These are phyloP conservation scores for Camellia japonica DNA, from an alignment of 148 eudicot genomes.

Conservation along the genomic window DNA sequence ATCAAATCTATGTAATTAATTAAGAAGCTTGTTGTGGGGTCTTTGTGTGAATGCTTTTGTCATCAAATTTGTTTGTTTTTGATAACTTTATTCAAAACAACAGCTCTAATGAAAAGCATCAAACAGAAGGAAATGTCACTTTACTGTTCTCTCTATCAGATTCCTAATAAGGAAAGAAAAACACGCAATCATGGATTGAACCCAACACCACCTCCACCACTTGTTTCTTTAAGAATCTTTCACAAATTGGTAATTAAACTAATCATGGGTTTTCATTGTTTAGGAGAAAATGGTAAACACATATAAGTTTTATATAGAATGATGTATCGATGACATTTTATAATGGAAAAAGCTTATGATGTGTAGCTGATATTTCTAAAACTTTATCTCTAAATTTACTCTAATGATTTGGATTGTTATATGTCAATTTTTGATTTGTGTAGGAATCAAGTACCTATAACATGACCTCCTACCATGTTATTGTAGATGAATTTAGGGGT, in stretches of 20 bases:
- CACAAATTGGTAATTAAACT: background rate
- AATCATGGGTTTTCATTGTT: background rate
- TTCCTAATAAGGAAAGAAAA: conserved; percentile 21
- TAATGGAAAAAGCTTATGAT: no score
- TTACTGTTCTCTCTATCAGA: conserved; percentile 6
- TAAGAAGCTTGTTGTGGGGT: conserved; percentile 1
- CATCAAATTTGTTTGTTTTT: background rate
- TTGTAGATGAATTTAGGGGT: no score
- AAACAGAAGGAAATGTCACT: conserved; percentile 7
- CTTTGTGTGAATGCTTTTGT: conserved; percentile 6
- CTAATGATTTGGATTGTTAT: no score
- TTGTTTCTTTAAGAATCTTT: conserved; percentile 10
- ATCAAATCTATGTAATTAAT: background rate
- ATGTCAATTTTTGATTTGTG: no score
- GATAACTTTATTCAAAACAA: background rate
- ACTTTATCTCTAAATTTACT: no score
- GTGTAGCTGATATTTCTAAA: no score
- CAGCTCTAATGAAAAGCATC: background rate
- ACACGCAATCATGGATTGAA: conserved; percentile 6
- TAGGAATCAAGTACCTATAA: no score
- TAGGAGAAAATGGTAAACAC: background rate
- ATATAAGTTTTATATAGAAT: no score
- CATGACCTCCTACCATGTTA: no score
- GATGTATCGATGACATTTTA: no score
- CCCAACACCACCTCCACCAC: background rate